These are phyloP conservation scores for Waitea zeae DNA, from an alignment of 1,284 basidiomycete species.

Conservation along the genomic window DNA sequence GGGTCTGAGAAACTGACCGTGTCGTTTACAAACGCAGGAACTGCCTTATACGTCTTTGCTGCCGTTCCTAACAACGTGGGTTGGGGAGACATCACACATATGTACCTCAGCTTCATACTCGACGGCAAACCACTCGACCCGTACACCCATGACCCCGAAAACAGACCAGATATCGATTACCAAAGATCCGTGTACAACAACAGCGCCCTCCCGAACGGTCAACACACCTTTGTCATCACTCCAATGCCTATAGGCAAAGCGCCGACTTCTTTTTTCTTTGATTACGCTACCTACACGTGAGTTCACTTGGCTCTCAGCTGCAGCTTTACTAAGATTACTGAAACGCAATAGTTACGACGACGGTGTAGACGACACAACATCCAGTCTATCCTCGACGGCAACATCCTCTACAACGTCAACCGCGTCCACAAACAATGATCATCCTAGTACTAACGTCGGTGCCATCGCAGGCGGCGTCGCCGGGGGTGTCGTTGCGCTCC, in stretches of 20 bases:
- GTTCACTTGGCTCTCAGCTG: background rate
- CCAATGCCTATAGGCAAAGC: background rate
- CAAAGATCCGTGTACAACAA: constrained; percentile 12
- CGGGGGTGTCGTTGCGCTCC: background rate
- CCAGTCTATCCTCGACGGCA: too few relatives aligned
- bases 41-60: constrained; percentile 15
- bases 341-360: background rate
- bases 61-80: constrained; percentile 10
- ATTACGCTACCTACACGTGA: constrained; percentile 3
- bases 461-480: constrained; percentile 1
- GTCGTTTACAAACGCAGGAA: constrained; percentile 10
- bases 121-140: constrained; percentile 8
- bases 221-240: constrained; percentile 13
- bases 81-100: too few relatives aligned
- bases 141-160: constrained; percentile 9
- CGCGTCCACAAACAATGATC: background rate
- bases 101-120: constrained; percentile 11
- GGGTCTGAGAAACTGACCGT: background rate
- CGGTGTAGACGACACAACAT: background rate
- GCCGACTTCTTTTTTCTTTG: constrained; percentile 1
- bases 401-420: background rate
- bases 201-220: constrained; percentile 8
- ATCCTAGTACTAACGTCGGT: background rate
- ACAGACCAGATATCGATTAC: constrained; percentile 8
- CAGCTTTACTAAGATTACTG: background rate